These are phyloP conservation scores for Penicillium brevicompactum DNA, from an alignment of 2,329 filamentous ascomycete species.

Conservation along the genomic window DNA sequence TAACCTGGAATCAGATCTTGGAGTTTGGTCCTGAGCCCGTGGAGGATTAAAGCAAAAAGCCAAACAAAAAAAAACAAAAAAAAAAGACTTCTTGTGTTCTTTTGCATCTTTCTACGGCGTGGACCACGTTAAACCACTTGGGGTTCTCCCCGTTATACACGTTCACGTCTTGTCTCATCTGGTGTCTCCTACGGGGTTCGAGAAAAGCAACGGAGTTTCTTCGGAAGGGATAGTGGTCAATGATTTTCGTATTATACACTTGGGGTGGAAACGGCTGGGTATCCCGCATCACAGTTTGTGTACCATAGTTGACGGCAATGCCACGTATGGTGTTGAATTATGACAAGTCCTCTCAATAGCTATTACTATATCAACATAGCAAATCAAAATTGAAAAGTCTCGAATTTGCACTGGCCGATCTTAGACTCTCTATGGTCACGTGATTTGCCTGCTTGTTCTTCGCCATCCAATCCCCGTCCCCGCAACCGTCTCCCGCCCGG, in stretches of 20 bases:
- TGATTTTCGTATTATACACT: constrained; percentile 15
- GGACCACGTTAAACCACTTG: constrained; percentile 16
- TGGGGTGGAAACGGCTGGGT: constrained; percentile 16
- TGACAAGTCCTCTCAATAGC: neutral
- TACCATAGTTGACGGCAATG: constrained; percentile 25
- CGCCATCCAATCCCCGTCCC: constrained; percentile 22
- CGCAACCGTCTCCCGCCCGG: constrained; percentile 24
- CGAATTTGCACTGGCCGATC: neutral
- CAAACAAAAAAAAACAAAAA: neutral
- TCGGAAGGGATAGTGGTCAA: constrained; percentile 23
- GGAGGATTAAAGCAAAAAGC: constrained; percentile 4
- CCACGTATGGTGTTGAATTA: constrained; percentile 7
- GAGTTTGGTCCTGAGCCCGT: constrained; percentile 29
- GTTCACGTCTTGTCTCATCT: constrained; percentile 22
- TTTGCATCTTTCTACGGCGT: constrained; percentile 24
- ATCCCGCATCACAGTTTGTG: constrained; percentile 18
- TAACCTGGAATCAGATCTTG: constrained; percentile 28
- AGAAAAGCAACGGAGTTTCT: constrained; percentile 41
- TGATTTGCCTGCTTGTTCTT: constrained; percentile 18
- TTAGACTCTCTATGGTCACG: neutral
- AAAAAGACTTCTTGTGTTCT: constrained; percentile 2
- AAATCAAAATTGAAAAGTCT: neutral
- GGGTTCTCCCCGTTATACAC: constrained; percentile 18
- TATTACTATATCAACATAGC: neutral
- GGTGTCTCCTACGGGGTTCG: constrained; percentile 21